Conservation (phyloP, 1,284 basidiomycete species). For the Rhodotorula sp. region DNA sequence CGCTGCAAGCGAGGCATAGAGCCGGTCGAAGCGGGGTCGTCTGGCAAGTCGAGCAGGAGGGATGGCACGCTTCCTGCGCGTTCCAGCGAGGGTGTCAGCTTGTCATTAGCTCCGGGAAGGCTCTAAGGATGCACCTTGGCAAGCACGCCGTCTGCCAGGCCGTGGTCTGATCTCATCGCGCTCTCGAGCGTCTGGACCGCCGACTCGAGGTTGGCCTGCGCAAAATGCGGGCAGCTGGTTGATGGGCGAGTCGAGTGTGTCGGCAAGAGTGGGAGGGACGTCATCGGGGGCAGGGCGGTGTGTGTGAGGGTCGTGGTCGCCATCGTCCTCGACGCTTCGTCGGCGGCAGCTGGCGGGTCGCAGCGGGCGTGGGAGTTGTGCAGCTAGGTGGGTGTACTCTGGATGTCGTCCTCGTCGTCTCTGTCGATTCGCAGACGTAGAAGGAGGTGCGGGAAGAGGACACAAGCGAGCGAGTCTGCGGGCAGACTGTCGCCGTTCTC, state of each 20-base stretch:
- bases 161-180: background rate
- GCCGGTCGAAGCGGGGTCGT: constrained; percentile 12
- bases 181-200: background rate
- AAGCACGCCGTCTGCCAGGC: too few species aligned
- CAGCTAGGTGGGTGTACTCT: background rate
- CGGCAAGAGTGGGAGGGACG: background rate
- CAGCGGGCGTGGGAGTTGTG: too few species aligned
- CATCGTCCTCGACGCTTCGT: background rate
- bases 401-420: too few species aligned
- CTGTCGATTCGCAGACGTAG: too few species aligned
- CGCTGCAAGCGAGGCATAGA: constrained; percentile 24
- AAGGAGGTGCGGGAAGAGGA: too few species aligned
- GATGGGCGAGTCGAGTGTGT: too few species aligned
- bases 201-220: background rate
- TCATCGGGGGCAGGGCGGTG: background rate
- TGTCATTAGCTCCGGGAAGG: background rate
- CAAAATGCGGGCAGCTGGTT: background rate
- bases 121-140: background rate
- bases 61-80: background rate
- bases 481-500: too few species aligned
- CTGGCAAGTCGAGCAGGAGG: constrained; percentile 15
- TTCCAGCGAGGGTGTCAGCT: background rate
- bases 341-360: background rate
- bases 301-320: constrained; percentile 4
- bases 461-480: too few species aligned